Evolutionary conservation across 1,284 basidiomycete genomes (phyloP).

Genomic region (Naganishia albida): DNA sequence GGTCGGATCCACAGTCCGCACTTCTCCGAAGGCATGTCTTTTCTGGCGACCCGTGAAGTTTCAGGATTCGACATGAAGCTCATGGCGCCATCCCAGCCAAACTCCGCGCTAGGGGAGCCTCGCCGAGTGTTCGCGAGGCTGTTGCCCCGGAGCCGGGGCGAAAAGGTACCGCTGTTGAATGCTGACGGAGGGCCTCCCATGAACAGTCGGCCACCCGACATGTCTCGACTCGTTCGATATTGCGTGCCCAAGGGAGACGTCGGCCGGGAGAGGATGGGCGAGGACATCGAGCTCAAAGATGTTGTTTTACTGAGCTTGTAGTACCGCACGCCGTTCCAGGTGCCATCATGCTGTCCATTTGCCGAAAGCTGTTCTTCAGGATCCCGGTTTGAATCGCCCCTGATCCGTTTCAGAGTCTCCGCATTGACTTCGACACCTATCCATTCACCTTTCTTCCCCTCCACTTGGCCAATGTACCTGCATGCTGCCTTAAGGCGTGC

Average conservation of each 20-base stretch:
- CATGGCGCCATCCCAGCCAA: slow-evolving; percentile 1
- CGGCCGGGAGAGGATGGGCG: background rate
- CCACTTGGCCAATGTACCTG: slow-evolving; percentile 80
- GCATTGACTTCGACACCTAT: slow-evolving; percentile 86
- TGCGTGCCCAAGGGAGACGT: slow-evolving; percentile 1
- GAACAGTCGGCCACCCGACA: background rate
- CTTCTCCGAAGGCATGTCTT: background rate
- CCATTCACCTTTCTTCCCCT: slow-evolving; percentile 78
- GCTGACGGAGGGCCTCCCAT: background rate
- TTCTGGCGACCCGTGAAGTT: background rate
- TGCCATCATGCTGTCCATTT: slow-evolving; percentile 13
- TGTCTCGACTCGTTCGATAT: background rate
- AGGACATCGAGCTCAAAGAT: background rate
- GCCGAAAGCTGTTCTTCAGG: background rate
- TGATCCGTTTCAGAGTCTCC: slow-evolving; percentile 2
- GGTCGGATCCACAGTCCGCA: slow-evolving; percentile 22
- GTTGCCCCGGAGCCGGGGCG: background rate
- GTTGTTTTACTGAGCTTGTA: background rate
- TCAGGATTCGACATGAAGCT: slow-evolving; percentile 12
- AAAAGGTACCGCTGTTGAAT: background rate
- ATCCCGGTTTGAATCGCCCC: background rate
- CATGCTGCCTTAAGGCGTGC: slow-evolving; percentile 71
- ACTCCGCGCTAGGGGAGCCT: background rate
- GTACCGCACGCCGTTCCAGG: slow-evolving; percentile 18
- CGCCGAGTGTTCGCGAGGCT: background rate